phyloP scores from a whole-genome alignment of 352 stramenopile genomes.

The Phytophthora gonapodyides region DNA sequence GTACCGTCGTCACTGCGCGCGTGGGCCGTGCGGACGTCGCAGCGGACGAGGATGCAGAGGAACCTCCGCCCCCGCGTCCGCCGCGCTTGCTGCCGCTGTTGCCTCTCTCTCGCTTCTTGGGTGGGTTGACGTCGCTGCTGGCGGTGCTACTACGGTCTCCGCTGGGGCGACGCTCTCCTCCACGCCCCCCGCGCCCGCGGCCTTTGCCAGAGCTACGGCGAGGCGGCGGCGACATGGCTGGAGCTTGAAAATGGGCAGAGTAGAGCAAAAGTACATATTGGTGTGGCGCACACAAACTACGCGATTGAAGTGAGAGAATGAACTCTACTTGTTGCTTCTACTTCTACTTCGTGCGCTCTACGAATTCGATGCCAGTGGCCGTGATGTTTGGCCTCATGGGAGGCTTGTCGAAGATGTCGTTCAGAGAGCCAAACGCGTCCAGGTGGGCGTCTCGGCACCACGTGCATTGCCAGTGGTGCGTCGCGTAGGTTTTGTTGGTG shows the following conservation, averaged over 20 bases:
- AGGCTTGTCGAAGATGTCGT: slow-evolving; percentile 28
- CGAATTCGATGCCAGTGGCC: slow-evolving; percentile 20
- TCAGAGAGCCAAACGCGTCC: slow-evolving; percentile 33
- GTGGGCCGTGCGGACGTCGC: slow-evolving; percentile 32
- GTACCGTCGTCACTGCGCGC: slow-evolving; percentile 48
- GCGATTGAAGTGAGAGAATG: slow-evolving; percentile 3
- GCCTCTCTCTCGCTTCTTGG: slow-evolving; percentile 36
- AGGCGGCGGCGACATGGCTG: slow-evolving; percentile 33
- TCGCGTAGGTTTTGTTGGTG: slow-evolving; percentile 47
- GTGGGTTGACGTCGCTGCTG: slow-evolving; percentile 2
- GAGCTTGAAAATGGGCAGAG: slow-evolving; percentile 1
- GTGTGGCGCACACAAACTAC: no score
- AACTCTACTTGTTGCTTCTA: no score
- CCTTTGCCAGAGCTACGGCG: slow-evolving; percentile 35
- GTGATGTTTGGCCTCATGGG: slow-evolving; percentile 28
- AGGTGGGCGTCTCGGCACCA: slow-evolving; percentile 49
- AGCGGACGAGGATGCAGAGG: slow-evolving; percentile 9
- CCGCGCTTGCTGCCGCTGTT: slow-evolving; percentile 34
- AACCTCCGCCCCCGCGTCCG: slow-evolving; percentile 16
- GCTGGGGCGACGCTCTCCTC: slow-evolving; percentile 17
- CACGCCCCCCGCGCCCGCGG: slow-evolving; percentile 32
- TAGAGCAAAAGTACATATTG: no score
- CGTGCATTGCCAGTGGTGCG: slow-evolving; percentile 65
- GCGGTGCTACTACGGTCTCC: slow-evolving; percentile 10
- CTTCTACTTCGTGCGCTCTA: neutral